Conservation (phyloP, 2,329 filamentous ascomycete genomes). For the Penicillium occitanis region DNA sequence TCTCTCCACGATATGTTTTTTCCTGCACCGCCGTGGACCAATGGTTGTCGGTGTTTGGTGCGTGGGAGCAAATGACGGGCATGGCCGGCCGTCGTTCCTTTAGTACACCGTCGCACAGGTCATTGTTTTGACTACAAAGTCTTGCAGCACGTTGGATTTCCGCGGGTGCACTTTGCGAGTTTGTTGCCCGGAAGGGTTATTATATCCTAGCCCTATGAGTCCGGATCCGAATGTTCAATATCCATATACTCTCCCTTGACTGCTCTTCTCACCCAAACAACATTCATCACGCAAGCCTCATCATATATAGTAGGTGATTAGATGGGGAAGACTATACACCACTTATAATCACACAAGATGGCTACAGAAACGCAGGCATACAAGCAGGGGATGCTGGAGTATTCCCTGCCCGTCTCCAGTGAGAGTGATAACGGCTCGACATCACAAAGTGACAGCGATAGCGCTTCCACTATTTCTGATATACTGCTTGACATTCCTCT, state of each 20-base stretch:
- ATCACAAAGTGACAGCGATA: conserved; percentile 8
- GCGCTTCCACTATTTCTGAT: conserved; percentile 13
- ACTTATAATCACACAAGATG: conserved; percentile 9
- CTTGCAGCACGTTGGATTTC: conserved; percentile 5
- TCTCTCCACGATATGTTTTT: background rate
- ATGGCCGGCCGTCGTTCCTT: background rate
- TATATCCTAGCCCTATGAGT: conserved; percentile 14
- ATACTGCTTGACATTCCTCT: conserved; percentile 56
- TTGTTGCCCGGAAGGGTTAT: background rate
- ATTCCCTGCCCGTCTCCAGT: conserved; percentile 3
- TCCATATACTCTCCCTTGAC: background rate
- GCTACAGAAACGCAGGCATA: conserved; percentile 9
- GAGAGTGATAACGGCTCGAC: conserved; percentile 5
- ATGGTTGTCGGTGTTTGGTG: background rate
- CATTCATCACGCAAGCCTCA: background rate
- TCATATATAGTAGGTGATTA: background rate
- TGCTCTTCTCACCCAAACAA: background rate
- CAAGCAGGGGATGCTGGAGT: conserved; percentile 4
- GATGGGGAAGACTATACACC: background rate
- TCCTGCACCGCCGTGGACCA: background rate
- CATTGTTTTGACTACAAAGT: background rate
- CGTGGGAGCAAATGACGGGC: conserved; percentile 6
- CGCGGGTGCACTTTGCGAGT: conserved; percentile 4
- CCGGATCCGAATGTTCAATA: background rate
- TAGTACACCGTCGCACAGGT: background rate